Base-by-base conservation (phyloP, 176 grass and related monocot species). In the Eleusine indica region DNA sequence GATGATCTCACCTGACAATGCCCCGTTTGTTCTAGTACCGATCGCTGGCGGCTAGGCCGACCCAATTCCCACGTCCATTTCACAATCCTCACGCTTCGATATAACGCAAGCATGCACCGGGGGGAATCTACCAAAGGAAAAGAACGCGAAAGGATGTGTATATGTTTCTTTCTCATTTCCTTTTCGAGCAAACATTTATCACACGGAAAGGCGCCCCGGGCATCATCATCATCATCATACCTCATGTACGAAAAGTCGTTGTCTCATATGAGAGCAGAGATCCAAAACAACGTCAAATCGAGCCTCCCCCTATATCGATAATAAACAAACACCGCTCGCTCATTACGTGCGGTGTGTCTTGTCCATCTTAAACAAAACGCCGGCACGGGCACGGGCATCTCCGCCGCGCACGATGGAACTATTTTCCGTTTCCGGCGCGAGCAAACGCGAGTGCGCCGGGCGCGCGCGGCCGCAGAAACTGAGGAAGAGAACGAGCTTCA, bases 361-460 rank as follows among this genome's bases (percentile, higher is more conserved):
- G 32, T 32, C 32, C 32, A 32, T 32, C 32, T 32, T 32, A 32
- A 32, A 32, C 32, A 32, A 32, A 32, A 32, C 32, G 32, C 32
- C 32, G 32, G 32, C 32, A 32, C n/a, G 2, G 57, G 57, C 56
- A 21, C n/a, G 57, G 13, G 70, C 82, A 81, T 89, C 77, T 57
- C 9, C 18, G 35, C 0, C 2, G 43, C 16, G 60, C 1, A 2
- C 5, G 38, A 35, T 35, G 32, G 32, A 86, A 78, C 74, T 42
- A 82, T 86, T 90, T 83, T 83, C 83, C 88, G 74, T 82, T 86
- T 78, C 68, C 11, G 73, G 41, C 21, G 62, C 74, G 38, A 77
- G 49, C 78, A 72, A 72, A 43, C 46, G 57, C 21, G 40, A 78
- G 88, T 86, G 83, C 68, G 67, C 64, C 87, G 87, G 87, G 71